Conservation (phyloP, 768 basidiomycete species). For the Tulasnella sp. region DNA sequence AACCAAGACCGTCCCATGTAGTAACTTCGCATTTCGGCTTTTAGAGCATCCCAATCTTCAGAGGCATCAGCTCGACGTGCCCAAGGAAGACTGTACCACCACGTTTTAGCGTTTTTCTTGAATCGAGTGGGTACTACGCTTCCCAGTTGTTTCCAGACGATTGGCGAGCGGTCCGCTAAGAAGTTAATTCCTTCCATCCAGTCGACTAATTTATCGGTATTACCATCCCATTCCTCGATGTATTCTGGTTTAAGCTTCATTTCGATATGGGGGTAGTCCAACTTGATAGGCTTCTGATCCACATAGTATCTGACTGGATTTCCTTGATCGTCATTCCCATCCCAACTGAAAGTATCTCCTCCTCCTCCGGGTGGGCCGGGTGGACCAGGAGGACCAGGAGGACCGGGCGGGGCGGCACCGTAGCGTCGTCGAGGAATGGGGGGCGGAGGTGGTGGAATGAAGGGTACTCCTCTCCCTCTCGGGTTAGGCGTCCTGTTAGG, state of each 20-base stretch:
- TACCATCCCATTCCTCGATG: conserved; percentile 47
- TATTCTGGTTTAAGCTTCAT: conserved; percentile 43
- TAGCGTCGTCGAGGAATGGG: too few species aligned
- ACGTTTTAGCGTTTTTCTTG: conserved; percentile 40
- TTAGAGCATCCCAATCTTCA: conserved; percentile 43
- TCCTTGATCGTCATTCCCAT: not conserved
- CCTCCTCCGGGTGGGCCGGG: not conserved
- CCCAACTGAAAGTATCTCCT: not conserved
- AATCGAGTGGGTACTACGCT: conserved; percentile 42
- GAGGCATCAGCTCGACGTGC: conserved; percentile 37
- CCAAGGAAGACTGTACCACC: conserved; percentile 43
- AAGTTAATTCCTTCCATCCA: conserved; percentile 45
- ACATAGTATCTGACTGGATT: not conserved
- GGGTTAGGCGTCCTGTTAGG: too few species aligned
- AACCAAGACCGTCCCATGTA: conserved; percentile 45
- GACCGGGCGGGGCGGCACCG: not conserved
- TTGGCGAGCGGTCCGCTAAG: conserved; percentile 38
- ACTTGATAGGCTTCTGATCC: not conserved
- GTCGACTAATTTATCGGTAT: conserved; percentile 41
- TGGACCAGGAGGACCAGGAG: not conserved
- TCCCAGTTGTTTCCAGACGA: conserved; percentile 43
- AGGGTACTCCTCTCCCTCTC: too few species aligned
- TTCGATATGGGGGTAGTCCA: conserved; percentile 43
- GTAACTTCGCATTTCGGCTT: conserved; percentile 41
- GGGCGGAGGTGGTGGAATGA: too few species aligned